Percentiles rank a stretch among this genome's conserved stretches.
Evolutionary conservation across 2,329 filamentous ascomycete genomes (phyloP).

Genomic region (Lasiodiplodia sp.): DNA sequence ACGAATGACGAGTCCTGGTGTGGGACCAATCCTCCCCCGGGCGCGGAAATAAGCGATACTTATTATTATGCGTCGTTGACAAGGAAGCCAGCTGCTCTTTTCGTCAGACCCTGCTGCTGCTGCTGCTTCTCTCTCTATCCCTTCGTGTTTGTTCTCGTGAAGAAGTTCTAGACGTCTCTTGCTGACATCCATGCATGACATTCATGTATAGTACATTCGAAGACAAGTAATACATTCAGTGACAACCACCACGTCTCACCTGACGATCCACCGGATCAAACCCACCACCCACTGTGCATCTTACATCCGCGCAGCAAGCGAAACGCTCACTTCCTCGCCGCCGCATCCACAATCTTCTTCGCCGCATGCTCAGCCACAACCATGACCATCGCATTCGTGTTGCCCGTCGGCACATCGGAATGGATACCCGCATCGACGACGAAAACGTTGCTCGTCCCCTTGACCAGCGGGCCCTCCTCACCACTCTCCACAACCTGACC

Average conservation of each 20-base stretch:
- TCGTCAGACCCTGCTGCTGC: background rate
- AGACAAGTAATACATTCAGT: background rate
- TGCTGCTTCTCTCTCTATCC: background rate
- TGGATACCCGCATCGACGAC: slow-evolving; percentile 58
- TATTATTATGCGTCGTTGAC: background rate
- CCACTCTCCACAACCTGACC: slow-evolving; percentile 56
- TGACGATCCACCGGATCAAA: background rate
- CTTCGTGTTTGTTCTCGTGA: background rate
- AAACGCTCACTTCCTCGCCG: too few relatives aligned
- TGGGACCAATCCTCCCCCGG: background rate
- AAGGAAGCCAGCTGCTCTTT: background rate
- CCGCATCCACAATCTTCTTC: slow-evolving; percentile 47
- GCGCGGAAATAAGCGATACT: background rate
- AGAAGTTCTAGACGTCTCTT: background rate
- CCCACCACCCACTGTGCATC: background rate
- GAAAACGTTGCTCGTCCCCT: slow-evolving; percentile 54
- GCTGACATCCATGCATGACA: background rate
- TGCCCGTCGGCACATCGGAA: slow-evolving; percentile 49
- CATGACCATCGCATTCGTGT: slow-evolving; percentile 49
- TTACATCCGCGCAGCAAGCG: too few relatives aligned
- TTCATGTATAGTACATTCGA: background rate
- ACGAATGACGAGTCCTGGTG: background rate
- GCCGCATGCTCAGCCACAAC: slow-evolving; percentile 45
- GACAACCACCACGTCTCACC: background rate
- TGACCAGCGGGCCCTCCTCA: slow-evolving; percentile 55